Base-by-base conservation (phyloP, 2,329 filamentous ascomycete species). In the Alternaria alternata region DNA sequence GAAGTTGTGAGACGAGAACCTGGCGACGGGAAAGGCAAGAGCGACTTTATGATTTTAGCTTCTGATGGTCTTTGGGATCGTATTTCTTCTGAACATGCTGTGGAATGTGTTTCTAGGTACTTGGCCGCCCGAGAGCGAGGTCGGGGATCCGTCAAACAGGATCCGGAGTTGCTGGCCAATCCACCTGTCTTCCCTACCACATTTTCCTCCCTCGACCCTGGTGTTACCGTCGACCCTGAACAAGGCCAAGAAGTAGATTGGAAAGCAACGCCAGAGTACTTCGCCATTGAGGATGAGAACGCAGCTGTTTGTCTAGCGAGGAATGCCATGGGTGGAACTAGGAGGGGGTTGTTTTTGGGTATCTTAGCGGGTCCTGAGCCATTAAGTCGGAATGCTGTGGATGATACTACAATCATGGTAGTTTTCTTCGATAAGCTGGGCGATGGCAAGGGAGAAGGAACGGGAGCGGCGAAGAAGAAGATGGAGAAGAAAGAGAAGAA, bases 41-140 rank as follows among this genome's bases (percentile, higher is more conserved):
- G 65, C 46, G 83, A 85, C 51, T 91, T 91, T 67, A 74, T 91
- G 52, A 88, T 92, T 62, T 80, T 91, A 65, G 89, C 88, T 0
- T 86, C 84, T 0, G 89, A 92, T 65, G 89, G 89, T 0, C 72
- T 91, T 2, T 92, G 89, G 84, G 87, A 91, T 62, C 81, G 80
- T 49, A 82, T 90, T 22, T 82, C 81, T 11, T 88, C 78, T 62
- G 80, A 85, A 43, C 80, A 89, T 64, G 87, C 86, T 1, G 87
- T 90, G 1, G 79, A 83, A 22, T 82, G 88, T 30, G 84, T 89
- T 0, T 80, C 81, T 38, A 80, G 78, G 59, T 91, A 88, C 87
- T 71, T 85, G 11, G 78, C 78, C 24, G 75, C 78, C 36, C 72
- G 75, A 51, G 73, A 70, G n/a, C 68, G 69, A 7, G 70, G 72